These are phyloP conservation scores for Tylopilus orsonianus DNA, from an alignment of 1,284 basidiomycete genomes.

Conservation along the genomic window DNA sequence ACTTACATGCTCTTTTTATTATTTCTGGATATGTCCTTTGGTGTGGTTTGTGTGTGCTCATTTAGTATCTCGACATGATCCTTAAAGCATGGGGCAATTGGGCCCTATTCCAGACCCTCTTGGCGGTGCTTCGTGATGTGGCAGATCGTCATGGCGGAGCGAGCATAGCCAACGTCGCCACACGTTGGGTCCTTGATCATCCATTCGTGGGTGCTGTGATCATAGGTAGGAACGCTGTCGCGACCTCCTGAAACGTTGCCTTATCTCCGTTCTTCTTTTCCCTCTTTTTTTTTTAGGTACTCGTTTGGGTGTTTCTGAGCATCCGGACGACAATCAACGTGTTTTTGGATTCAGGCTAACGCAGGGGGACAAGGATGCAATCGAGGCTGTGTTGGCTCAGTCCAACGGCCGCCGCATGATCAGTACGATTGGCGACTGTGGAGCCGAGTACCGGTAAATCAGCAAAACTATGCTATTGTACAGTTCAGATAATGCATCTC, in stretches of 20 bases:
- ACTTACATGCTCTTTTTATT: no score
- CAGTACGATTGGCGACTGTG: conserved; percentile 74
- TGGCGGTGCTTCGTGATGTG: conserved; percentile 58
- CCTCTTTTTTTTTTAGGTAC: conserved; percentile 46
- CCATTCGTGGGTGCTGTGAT: conserved; percentile 75
- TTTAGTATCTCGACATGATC: conserved; percentile 82
- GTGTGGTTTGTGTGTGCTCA: background rate
- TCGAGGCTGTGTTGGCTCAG: conserved; percentile 58
- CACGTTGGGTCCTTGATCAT: conserved; percentile 80
- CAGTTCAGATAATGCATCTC: background rate
- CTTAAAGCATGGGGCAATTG: conserved; percentile 75
- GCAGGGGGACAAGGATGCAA: conserved; percentile 53
- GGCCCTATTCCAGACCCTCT: conserved; percentile 69
- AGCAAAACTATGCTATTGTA: background rate
- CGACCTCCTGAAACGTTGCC: conserved; percentile 4
- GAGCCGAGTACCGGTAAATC: conserved; percentile 72
- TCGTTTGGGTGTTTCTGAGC: conserved; percentile 74
- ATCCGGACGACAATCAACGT: conserved; percentile 64
- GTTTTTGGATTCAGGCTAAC: conserved; percentile 61
- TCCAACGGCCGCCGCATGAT: conserved; percentile 65
- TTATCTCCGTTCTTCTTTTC: background rate
- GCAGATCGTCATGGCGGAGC: conserved; percentile 65
- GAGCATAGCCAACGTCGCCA: conserved; percentile 76
- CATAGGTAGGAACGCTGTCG: conserved; percentile 51
- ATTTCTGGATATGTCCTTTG: background rate